Base-by-base conservation (phyloP, 805 yeast species). In the Gaillardinia entomophila region DNA sequence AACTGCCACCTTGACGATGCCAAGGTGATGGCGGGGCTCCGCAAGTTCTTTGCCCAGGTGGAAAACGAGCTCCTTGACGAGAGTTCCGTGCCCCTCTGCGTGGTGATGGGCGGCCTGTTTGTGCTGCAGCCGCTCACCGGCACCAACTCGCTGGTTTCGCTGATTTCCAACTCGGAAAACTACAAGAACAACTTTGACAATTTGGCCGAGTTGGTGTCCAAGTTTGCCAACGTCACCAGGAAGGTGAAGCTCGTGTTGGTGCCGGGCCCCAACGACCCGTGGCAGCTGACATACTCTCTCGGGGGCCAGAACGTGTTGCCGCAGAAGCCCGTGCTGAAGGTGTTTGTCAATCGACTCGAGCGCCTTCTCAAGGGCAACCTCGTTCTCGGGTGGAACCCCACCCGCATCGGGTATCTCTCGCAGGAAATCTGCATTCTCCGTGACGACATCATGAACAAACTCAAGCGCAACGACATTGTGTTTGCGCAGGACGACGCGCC, bases 201-300 rank as follows among this genome's bases (percentile, higher is more conserved):
- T 2, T 63, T 92, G 12, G 90, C 95, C 0, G 64, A 68, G 2
- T 47, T 86, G 2, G 49, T 92, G 13, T 71, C 79, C 7, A 66
- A 71, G 30, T 83, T 63, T 44, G 82, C 86, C 0, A 50, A 54
- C 3, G 56, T 87, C 5, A 60, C 77, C 11, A 49, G 60, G 6
- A 50, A 60, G 5, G 68, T 82, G 18, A 77, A 81, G 32, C 55
- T 92, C 18, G 60, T 87, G 1, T 74, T 92, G 37, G 63, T 90
- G 1, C 97, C 97, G 0, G 97, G 98, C 1, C 75, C 77, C 26
- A 83, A 86, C 44, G 99, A 92, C 57, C 96, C 96, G 0, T 92
- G 97, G 97, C 79, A 79, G 23, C 75, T 92, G 1, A 66, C 79
- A 34, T 73, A 71, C 30, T 71, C 83, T 1, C 66, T 80, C 31